Base-by-base conservation (phyloP, 2,329 filamentous ascomycete genomes). In the Tolypocladium amazonense region DNA sequence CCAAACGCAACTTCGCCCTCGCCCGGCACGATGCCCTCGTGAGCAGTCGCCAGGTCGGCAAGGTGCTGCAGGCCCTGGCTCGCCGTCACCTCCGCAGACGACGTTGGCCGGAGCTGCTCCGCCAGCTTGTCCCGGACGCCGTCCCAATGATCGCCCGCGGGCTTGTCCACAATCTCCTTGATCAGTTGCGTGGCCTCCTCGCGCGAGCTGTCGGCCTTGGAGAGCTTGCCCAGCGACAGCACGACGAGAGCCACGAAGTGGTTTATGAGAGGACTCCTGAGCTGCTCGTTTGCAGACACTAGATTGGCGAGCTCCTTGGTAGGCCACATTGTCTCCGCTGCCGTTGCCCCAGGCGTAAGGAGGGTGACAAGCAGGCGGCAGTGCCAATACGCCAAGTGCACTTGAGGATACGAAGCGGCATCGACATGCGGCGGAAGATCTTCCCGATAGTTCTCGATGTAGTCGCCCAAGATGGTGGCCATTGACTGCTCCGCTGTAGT, bases 381-480 rank as follows among this genome's bases (percentile, higher is more conserved):
- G 69, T 90, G 86, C 82, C 88, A 89, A 72, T 88, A 90, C 23
- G 82, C 82, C 30, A 90, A 77, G 65, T 88, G 83, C 2, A 90
- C 77, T 38, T 87, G 69, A 4, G 83, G 82, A 56, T 81, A 76
- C 3, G 76, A 73, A 0, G 73, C 68, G 4, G 79, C 78, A 27
- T 83, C 82, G 33, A 86, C 75, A 52, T 79, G 77, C 15, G 77
- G 73, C 4, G 87, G 85, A 2, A 90, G 77, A 58, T 83, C 79
- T 69, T 88, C 84, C 9, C 85, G 81, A 70, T 87, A 88, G 60
- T 86, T 78, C 66, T 90, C 87, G 52, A 75, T 69, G 55, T 75
- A 75, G 61, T 75, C 73, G 7, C 60, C 65, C 35, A 76, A 60
- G 47, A 75, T 71, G 9, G 64, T 65, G 0, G 73, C 72, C 68